Percentiles rank a stretch among this genome's conserved stretches.
Conservation (phyloP, 768 basidiomycete genomes). For the Termitomyces sp. region DNA sequence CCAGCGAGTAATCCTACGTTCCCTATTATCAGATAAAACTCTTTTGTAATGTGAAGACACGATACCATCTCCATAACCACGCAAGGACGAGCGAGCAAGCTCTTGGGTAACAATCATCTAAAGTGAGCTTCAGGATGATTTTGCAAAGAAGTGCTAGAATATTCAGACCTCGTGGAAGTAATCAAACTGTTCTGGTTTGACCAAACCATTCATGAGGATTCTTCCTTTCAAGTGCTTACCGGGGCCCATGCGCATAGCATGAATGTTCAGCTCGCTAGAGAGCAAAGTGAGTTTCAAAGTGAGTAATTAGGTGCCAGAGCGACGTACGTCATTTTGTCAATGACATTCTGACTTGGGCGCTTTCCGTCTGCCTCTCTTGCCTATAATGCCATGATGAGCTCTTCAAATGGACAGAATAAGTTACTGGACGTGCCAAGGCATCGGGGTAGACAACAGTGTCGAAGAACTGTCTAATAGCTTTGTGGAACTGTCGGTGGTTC, state of each 20-base stretch:
- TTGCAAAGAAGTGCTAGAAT: background rate
- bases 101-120: slow-evolving; percentile 86
- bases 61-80: slow-evolving; percentile 81
- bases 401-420: background rate
- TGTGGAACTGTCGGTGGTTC: slow-evolving; percentile 54
- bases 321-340: slow-evolving; percentile 84
- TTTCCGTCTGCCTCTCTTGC: slow-evolving; percentile 85
- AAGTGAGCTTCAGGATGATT: slow-evolving; percentile 1
- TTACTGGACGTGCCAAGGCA: slow-evolving; percentile 21
- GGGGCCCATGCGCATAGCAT: slow-evolving; percentile 93
- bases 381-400: slow-evolving; percentile 19
- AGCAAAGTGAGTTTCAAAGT: slow-evolving; percentile 33
- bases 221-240: slow-evolving; percentile 88
- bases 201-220: slow-evolving; percentile 73
- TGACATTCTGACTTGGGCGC: slow-evolving; percentile 69
- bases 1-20: slow-evolving; percentile 62
- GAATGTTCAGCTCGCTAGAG: slow-evolving; percentile 57
- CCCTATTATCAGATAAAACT: slow-evolving; percentile 13
- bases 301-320: slow-evolving; percentile 43
- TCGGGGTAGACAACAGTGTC: slow-evolving; percentile 60
- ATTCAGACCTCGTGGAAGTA: slow-evolving; percentile 75
- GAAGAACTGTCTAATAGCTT: slow-evolving; percentile 56
- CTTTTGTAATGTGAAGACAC: background rate
- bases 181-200: slow-evolving; percentile 84
- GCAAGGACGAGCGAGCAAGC: slow-evolving; percentile 57